Evolutionary conservation across 345 rosid species (phyloP).

Genomic region (Pugionium cornutum): DNA sequence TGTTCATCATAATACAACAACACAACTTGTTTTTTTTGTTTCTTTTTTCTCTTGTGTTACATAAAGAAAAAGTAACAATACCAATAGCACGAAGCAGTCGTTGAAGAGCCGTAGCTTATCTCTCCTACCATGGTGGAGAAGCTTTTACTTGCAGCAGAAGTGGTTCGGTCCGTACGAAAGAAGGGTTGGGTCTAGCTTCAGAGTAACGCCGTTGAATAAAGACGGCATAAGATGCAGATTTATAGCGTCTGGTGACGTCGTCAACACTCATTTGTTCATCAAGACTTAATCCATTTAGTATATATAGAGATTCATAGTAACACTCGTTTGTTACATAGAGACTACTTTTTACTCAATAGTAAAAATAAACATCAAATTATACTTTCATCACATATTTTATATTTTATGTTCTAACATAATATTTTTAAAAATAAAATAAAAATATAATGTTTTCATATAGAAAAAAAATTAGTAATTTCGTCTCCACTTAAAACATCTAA

Average conservation of each 20-base stretch:
- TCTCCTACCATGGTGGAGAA: slow-evolving; percentile 87
- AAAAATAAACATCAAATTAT: no score
- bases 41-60: no score
- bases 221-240: slow-evolving; percentile 50
- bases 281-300: slow-evolving; percentile 33
- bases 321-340: neutral
- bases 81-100: slow-evolving; percentile 57
- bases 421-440: no score
- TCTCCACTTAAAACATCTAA: no score
- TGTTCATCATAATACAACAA: no score
- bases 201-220: slow-evolving; percentile 2
- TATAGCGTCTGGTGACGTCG: slow-evolving; percentile 62
- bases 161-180: slow-evolving; percentile 81
- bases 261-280: slow-evolving; percentile 47
- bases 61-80: no score
- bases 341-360: neutral
- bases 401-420: no score
- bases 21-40: no score
- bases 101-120: slow-evolving; percentile 60
- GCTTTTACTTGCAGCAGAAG: slow-evolving; percentile 74
- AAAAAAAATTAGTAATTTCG: no score
- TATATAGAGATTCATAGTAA: neutral
- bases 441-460: no score
- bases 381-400: no score
- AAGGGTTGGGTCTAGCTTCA: slow-evolving; percentile 43